These are phyloP conservation scores for Paramecium tetraurelia DNA, from an alignment of 73 alveolate species.

Conservation along the genomic window DNA sequence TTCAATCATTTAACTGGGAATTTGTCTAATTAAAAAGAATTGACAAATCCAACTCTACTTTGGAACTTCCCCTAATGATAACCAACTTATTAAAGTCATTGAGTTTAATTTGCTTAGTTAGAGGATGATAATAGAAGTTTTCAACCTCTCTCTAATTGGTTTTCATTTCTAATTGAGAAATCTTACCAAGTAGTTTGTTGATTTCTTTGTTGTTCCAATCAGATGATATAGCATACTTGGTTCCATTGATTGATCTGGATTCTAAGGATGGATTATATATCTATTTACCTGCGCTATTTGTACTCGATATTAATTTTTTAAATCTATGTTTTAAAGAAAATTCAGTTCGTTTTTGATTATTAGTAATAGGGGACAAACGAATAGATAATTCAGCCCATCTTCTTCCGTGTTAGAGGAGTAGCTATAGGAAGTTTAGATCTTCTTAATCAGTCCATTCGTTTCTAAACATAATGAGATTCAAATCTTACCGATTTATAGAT, in stretches of 20 bases:
- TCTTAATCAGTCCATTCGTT: conserved; percentile 83
- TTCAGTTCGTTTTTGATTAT: conserved; percentile 32
- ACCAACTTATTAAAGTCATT: neutral
- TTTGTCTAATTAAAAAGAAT: conserved; percentile 2
- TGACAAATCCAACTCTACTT: conserved; percentile 2
- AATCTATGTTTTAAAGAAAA: conserved; percentile 42
- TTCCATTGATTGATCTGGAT: neutral
- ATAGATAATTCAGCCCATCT: conserved; percentile 73
- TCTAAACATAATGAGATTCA: conserved; percentile 26
- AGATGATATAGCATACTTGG: neutral
- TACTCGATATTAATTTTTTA: neutral
- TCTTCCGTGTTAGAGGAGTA: conserved; percentile 79
- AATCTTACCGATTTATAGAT: conserved; percentile 60
- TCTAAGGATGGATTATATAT: neutral
- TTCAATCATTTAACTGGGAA: neutral
- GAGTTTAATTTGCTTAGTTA: neutral
- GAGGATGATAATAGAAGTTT: conserved; percentile 1
- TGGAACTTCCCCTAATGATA: neutral
- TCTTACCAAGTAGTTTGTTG: neutral
- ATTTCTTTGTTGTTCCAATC: conserved; percentile 35
- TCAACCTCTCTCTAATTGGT: neutral
- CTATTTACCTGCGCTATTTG: neutral
- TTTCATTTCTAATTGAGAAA: neutral
- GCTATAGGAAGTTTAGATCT: conserved; percentile 76
- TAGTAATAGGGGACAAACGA: neutral